phyloP scores from a whole-genome alignment of 108 stramenopile genomes.

The Thalassiosira profunda region DNA sequence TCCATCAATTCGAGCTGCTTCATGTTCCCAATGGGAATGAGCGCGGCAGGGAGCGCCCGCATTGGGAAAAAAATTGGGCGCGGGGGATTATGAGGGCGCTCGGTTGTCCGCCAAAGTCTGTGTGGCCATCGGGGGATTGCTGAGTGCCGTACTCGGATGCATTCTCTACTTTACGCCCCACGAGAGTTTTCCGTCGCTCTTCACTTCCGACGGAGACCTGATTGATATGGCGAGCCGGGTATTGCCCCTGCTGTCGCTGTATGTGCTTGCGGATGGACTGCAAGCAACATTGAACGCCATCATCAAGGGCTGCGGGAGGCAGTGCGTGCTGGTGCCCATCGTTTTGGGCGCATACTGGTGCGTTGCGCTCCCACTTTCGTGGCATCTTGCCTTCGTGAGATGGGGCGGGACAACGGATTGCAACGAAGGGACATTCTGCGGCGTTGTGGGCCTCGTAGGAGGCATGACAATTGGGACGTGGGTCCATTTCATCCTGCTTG shows the following conservation, averaged over 20 bases:
- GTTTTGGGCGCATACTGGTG: constrained; percentile 70
- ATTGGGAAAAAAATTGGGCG: constrained; percentile 62
- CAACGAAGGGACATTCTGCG: constrained; percentile 49
- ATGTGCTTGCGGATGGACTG: constrained; percentile 76
- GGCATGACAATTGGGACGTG: constrained; percentile 71
- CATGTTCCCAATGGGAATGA: constrained; percentile 59
- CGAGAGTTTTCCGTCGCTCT: constrained; percentile 54
- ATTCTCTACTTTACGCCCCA: constrained; percentile 54
- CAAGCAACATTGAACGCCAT: constrained; percentile 65
- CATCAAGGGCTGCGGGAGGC: constrained; percentile 75
- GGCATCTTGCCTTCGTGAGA: constrained; percentile 51
- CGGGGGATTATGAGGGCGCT: constrained; percentile 24
- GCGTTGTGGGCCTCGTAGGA: constrained; percentile 61
- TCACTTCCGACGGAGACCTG: constrained; percentile 49
- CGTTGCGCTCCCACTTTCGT: constrained; percentile 66
- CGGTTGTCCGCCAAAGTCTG: constrained; percentile 42
- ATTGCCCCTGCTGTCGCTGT: constrained; percentile 58
- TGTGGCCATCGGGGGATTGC: constrained; percentile 19
- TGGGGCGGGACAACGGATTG: constrained; percentile 31
- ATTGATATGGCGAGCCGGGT: constrained; percentile 48
- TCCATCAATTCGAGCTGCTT: constrained; percentile 69
- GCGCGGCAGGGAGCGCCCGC: constrained; percentile 51
- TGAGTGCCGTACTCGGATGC: constrained; percentile 42
- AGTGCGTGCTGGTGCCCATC: constrained; percentile 53
- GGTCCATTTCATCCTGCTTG: constrained; percentile 63